A percentile compares a stretch with the other conserved stretches of the same genome.
Conservation (phyloP, 1,284 basidiomycete genomes). For the Gomphus bonarii region DNA sequence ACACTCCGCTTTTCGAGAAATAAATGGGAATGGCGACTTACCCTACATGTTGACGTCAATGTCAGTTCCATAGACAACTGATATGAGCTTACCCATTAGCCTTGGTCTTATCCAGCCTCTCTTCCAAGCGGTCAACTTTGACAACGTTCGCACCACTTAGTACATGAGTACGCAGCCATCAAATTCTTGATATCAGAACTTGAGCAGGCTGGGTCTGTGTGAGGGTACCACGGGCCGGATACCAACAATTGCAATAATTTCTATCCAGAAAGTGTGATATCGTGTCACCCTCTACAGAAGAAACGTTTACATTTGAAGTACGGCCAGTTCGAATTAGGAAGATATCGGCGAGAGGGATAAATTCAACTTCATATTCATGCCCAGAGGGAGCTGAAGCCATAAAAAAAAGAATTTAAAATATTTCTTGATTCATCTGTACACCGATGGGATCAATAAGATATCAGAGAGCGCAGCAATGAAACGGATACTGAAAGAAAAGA, state of each 20-base stretch:
- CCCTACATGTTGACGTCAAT: background rate
- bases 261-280: constrained; percentile 40
- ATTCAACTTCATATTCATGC: constrained; percentile 42
- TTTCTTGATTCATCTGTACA: background rate
- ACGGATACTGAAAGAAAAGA: background rate
- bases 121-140: constrained; percentile 42
- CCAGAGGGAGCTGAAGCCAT: constrained; percentile 36
- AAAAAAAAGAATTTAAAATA: background rate
- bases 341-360: constrained; percentile 41
- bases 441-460: too few species aligned
- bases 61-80: background rate
- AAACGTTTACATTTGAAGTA: background rate
- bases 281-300: constrained; percentile 38
- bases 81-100: constrained; percentile 31
- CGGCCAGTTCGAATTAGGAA: constrained; percentile 22
- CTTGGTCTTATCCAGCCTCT: constrained; percentile 38
- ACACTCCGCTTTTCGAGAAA: constrained; percentile 30
- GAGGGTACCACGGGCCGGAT: constrained; percentile 19
- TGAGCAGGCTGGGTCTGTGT: background rate
- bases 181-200: constrained; percentile 30
- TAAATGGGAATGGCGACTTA: constrained; percentile 28
- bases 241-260: constrained; percentile 41
- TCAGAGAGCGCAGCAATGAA: background rate
- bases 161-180: constrained; percentile 42
- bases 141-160: constrained; percentile 40